phyloP scores from a whole-genome alignment of 106 monocot species.

The Acanthochlamys bracteata region DNA sequence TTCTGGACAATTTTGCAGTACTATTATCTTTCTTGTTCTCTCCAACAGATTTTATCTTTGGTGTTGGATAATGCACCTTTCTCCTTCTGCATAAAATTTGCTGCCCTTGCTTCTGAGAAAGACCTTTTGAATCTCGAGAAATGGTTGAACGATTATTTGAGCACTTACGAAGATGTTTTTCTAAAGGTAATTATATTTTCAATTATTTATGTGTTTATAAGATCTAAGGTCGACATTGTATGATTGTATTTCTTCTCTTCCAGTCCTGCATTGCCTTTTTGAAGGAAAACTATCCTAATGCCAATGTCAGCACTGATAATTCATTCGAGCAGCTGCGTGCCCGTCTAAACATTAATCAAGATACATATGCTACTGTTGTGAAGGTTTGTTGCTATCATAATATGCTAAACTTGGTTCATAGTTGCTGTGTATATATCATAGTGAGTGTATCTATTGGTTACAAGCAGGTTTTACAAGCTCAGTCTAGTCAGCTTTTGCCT shows the following conservation, averaged over 20 bases:
- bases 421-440: neutral
- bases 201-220: neutral
- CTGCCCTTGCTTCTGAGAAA: slow-evolving; percentile 53
- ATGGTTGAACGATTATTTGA: slow-evolving; percentile 76
- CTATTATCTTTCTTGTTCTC: neutral
- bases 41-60: slow-evolving; percentile 54
- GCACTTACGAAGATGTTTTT: slow-evolving; percentile 53
- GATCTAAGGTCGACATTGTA: no score
- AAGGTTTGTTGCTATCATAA: slow-evolving; percentile 34
- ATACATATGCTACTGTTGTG: slow-evolving; percentile 43
- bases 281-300: slow-evolving; percentile 28
- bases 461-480: slow-evolving; percentile 56
- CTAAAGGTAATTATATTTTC: slow-evolving; percentile 49
- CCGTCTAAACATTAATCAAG: slow-evolving; percentile 31
- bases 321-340: slow-evolving; percentile 19
- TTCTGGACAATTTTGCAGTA: no score
- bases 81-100: slow-evolving; percentile 64
- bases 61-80: slow-evolving; percentile 63
- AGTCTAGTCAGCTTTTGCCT: slow-evolving; percentile 32
- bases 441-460: neutral
- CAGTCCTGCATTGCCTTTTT: slow-evolving; percentile 72
- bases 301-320: slow-evolving; percentile 26
- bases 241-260: slow-evolving; percentile 3
- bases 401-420: neutral
- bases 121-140: slow-evolving; percentile 59